Evolutionary conservation across 371 early-diverging fungal species (phyloP).

Genomic region (Mucor sp.): DNA sequence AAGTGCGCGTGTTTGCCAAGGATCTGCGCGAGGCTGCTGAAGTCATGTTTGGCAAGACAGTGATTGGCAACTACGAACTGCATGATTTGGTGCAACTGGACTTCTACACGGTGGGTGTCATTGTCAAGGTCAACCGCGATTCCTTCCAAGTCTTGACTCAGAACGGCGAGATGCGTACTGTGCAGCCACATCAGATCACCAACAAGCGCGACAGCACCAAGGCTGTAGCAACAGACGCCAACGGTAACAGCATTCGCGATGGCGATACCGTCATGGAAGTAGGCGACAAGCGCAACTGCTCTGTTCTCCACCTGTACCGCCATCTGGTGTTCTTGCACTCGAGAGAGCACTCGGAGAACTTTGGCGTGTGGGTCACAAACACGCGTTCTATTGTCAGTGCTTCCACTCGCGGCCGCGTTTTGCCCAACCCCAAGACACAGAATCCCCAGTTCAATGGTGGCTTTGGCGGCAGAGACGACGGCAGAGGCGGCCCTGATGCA

Average conservation of each 20-base stretch:
- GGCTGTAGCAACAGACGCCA: constrained; percentile 79
- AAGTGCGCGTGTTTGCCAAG: constrained; percentile 84
- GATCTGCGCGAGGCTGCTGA: constrained; percentile 81
- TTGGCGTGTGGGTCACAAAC: constrained; percentile 69
- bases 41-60: constrained; percentile 49
- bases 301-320: constrained; percentile 74
- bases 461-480: constrained; percentile 9
- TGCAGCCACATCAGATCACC: constrained; percentile 74
- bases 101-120: constrained; percentile 77
- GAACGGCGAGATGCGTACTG: constrained; percentile 68
- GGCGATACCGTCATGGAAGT: constrained; percentile 83
- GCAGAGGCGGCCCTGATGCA: background rate
- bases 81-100: constrained; percentile 88
- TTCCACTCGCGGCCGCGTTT: constrained; percentile 26
- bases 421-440: constrained; percentile 12
- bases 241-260: constrained; percentile 74
- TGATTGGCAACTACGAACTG: constrained; percentile 70
- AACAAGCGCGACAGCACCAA: constrained; percentile 66
- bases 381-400: constrained; percentile 55
- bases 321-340: constrained; percentile 67
- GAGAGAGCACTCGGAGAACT: constrained; percentile 65
- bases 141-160: constrained; percentile 80
- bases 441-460: constrained; percentile 10
- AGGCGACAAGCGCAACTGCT: constrained; percentile 63
- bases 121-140: constrained; percentile 82